A percentile compares a stretch with the other conserved stretches of the same genome.
phyloP scores from a whole-genome alignment of 1,139 yeast genomes.

The Hyphopichia pseudoburtonii region DNA sequence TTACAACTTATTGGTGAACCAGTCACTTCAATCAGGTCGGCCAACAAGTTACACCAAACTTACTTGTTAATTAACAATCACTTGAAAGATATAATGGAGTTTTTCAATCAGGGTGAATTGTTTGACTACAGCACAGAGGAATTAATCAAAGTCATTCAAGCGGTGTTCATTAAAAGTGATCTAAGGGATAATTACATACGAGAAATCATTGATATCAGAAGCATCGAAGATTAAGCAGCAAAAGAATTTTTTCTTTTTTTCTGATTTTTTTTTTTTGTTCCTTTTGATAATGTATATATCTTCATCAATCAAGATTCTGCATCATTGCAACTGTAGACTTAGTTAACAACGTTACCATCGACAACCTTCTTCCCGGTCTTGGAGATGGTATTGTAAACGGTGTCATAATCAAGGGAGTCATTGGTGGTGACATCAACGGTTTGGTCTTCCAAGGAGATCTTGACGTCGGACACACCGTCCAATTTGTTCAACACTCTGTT shows the following conservation, averaged over 20 bases:
- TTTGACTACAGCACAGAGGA: slow-evolving; percentile 71
- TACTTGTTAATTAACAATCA: slow-evolving; percentile 51
- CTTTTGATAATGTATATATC: no score
- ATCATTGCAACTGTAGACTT: no score
- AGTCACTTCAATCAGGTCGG: slow-evolving; percentile 23
- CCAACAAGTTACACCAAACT: slow-evolving; percentile 46
- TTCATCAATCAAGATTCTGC: no score
- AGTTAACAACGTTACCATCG: slow-evolving; percentile 53
- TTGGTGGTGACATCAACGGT: slow-evolving; percentile 74
- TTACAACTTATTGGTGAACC: slow-evolving; percentile 11
- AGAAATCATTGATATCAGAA: slow-evolving; percentile 49
- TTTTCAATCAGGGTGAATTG: slow-evolving; percentile 72
- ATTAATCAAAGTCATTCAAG: slow-evolving; percentile 54
- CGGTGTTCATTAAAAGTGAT: slow-evolving; percentile 71
- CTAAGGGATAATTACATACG: slow-evolving; percentile 58
- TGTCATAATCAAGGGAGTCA: slow-evolving; percentile 60
- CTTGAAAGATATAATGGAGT: slow-evolving; percentile 66
- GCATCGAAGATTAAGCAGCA: slow-evolving; percentile 3
- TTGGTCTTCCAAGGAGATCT: slow-evolving; percentile 78
- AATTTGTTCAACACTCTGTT: slow-evolving; percentile 71
- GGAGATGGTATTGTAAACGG: slow-evolving; percentile 73
- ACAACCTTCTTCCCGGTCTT: slow-evolving; percentile 89
- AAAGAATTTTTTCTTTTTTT: not conserved
- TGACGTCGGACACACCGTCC: slow-evolving; percentile 71
- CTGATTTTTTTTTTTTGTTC: not conserved